Evolutionary conservation across 176 grass and related monocot species (phyloP).

Genomic region (Elymus sibiricus): DNA sequence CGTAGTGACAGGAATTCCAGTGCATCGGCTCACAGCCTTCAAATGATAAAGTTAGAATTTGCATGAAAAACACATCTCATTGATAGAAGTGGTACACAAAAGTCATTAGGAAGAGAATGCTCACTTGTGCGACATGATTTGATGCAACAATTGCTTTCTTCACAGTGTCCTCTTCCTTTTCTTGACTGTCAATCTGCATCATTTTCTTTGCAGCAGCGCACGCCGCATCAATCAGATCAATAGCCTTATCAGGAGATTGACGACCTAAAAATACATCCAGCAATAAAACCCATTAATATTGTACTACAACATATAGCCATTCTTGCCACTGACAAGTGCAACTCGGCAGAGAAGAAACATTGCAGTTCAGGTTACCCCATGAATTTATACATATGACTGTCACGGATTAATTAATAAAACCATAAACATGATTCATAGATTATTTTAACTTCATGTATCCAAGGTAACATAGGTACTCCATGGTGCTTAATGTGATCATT

Average conservation of each 20-base stretch:
- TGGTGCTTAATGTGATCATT: not conserved
- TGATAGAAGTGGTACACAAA: too few relatives aligned
- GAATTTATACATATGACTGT: not conserved
- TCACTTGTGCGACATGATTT: too few relatives aligned
- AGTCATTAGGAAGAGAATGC: too few relatives aligned
- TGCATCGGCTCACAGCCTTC: too few relatives aligned
- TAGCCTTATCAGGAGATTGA: constrained; percentile 77
- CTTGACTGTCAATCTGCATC: too few relatives aligned
- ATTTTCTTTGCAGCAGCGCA: not conserved
- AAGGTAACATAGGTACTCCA: not conserved
- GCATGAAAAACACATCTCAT: too few relatives aligned
- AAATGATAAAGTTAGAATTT: too few relatives aligned
- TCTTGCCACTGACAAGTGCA: not conserved
- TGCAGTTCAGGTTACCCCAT: not conserved
- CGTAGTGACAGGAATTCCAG: too few relatives aligned
- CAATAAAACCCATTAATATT: not conserved
- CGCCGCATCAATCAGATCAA: constrained; percentile 77
- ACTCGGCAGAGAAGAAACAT: not conserved
- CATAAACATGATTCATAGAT: not conserved
- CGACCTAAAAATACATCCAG: not conserved
- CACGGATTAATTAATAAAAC: not conserved
- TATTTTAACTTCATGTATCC: not conserved
- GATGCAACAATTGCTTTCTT: too few relatives aligned
- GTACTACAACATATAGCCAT: not conserved
- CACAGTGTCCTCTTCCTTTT: too few relatives aligned